phyloP scores from a whole-genome alignment of 2,329 filamentous ascomycete species.

The Venturiaceae sp. region DNA sequence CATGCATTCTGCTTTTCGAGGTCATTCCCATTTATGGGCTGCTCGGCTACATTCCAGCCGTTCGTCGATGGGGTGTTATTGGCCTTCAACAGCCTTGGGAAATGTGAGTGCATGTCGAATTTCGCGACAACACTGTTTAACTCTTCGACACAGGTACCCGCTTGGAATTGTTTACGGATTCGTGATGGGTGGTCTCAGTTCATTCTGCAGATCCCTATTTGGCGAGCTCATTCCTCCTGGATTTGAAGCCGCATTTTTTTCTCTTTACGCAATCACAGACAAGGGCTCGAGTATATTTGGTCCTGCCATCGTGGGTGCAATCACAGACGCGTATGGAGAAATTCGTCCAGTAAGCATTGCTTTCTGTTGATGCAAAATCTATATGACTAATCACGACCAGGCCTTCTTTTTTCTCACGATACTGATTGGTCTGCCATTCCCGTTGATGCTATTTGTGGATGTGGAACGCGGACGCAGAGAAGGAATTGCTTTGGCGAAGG shows the following conservation, averaged over 20 bases:
- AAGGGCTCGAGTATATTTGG: conserved; percentile 93
- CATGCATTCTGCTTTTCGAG: conserved; percentile 86
- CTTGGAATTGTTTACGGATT: conserved; percentile 86
- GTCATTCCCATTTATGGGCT: conserved; percentile 88
- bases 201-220: conserved; percentile 86
- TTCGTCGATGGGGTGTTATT: conserved; percentile 63
- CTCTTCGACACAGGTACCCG: conserved; percentile 38
- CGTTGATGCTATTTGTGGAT: conserved; percentile 75
- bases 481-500: conserved; percentile 28
- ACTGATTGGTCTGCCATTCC: conserved; percentile 75
- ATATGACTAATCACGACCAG: conserved; percentile 12
- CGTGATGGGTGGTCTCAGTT: conserved; percentile 83
- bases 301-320: conserved; percentile 83
- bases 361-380: not conserved
- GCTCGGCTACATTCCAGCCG: conserved; percentile 73
- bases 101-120: conserved; percentile 68
- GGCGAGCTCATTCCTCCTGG: conserved; percentile 91
- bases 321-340: conserved; percentile 61
- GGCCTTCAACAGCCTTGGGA: conserved; percentile 94
- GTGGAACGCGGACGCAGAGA: conserved; percentile 51
- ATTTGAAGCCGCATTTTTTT: conserved; percentile 92
- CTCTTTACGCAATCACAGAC: conserved; percentile 93
- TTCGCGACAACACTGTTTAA: not conserved
- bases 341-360: conserved; percentile 31
- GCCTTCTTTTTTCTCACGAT: conserved; percentile 88